Evolutionary conservation across 208 protist genomes (phyloP), one percentile per base, ranked within the genome.

Genomic region (Acanthamoeba divionensis): DNA sequence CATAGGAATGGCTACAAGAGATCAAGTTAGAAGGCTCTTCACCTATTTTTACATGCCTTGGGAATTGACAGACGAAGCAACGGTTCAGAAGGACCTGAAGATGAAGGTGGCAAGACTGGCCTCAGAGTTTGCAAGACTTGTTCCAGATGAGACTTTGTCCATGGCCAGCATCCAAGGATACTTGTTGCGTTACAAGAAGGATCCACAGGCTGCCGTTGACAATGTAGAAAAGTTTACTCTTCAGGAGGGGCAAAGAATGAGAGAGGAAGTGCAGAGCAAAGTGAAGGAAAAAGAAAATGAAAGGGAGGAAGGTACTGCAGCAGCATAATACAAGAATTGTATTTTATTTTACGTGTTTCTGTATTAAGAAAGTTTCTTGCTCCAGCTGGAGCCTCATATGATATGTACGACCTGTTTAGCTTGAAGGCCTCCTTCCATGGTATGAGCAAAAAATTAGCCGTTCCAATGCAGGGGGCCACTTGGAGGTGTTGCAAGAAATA

Each of bases 21-120:
- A 91, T 13, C 97, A 99, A 90, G 85, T 96, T 0, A 31, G 82
- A 77, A 85, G 94, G 8, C 94, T 99, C 93, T 98, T 97, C 60
- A 2, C 63, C 63, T 71, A 71, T 36, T 71, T 71, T 9, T 71
- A 71, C 29, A 29, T 45, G 63, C 63, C 63, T 8, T 71, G 12
- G 63, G 63, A 71, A 71, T 45, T 2, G 2, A 29, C 1, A 7
- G 24, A 38, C 36, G 63, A 29, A 15, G 63, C 57, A 24, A 31
- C 24, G 12, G 31, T 67, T n/a, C 9, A 67, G 60, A 29, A 36
- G 31, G 60, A 18, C 5, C 60, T 15, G 31, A 15, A 67, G n/a
- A n/a, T n/a, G 60, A 13, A 36, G 0, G 60, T 29, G 18, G 15
- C 2, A 1, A 67, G 21, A n/a, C 0, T 67, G 60, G 60, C 60